A percentile compares a stretch with the other conserved stretches of the same genome.
phyloP scores from a whole-genome alignment of 768 basidiomycete species.

The Trametes coccinea region DNA sequence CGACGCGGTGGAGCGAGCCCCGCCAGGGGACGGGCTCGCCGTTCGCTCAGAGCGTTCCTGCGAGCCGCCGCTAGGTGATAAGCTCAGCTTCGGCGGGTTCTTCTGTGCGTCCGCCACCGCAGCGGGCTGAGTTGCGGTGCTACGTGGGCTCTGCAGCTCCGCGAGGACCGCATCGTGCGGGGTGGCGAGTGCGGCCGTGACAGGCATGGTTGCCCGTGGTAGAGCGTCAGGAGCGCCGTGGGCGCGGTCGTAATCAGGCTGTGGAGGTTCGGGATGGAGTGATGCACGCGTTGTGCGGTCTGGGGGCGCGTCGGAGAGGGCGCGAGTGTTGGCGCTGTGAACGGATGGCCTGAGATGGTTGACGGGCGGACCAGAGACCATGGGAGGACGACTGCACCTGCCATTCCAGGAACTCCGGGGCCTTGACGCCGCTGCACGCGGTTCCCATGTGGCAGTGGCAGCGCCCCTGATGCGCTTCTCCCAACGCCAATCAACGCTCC shows the following conservation, averaged over 20 bases:
- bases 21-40: slow-evolving; percentile 18
- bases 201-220: slow-evolving; percentile 12
- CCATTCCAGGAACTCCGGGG: slow-evolving; percentile 14
- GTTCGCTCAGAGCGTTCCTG: slow-evolving; percentile 20
- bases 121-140: background rate
- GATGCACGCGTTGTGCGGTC: slow-evolving; percentile 9
- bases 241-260: background rate
- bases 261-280: background rate
- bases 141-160: slow-evolving; percentile 42
- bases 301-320: slow-evolving; percentile 8
- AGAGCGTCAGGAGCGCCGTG: background rate
- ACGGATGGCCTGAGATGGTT: slow-evolving; percentile 6
- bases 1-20: slow-evolving; percentile 20
- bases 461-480: slow-evolving; percentile 1
- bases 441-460: slow-evolving; percentile 17
- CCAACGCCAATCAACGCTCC: background rate
- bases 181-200: slow-evolving; percentile 41
- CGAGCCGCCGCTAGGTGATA: slow-evolving; percentile 20
- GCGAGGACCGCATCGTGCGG: slow-evolving; percentile 68
- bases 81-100: slow-evolving; percentile 15
- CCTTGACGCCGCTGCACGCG: slow-evolving; percentile 20
- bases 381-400: slow-evolving; percentile 4
- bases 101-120: background rate
- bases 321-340: background rate
- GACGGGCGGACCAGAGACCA: slow-evolving; percentile 11